Base-by-base conservation (phyloP, 306 rosid species). In the Begonia masoniana region DNA sequence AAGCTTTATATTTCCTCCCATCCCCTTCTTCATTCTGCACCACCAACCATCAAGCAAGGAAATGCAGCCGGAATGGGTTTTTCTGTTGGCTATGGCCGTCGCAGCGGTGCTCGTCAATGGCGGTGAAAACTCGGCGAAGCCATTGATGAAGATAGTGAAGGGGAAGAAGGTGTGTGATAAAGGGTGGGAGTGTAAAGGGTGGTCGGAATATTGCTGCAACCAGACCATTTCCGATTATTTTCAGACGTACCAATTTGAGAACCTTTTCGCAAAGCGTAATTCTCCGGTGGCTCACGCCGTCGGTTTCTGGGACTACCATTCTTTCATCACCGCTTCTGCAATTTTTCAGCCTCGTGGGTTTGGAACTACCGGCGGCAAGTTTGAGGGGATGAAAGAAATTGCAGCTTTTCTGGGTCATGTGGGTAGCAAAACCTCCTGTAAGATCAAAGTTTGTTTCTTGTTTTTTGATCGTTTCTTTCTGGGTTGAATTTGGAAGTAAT, bases 321-420 rank as follows among this genome's bases (percentile, higher is more conserved):
- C 97, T 2, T 89, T 89, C 66, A 82, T 89, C 5, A 43, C 69
- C 7, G 97, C 97, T 0, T 78, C 97, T 2, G 74, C 97, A 0
- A 36, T 55, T 43, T 85, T 51, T 15, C 85, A 89, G 71, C 97
- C 95, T 0, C 60, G 24, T 51, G 97, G 97, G 0, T 89, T 89
- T 12, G 94, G 97, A n/a, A 89, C 97, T 56, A 80, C 94, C 0
- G 97, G 97, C 0, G 72, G 74, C 31, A 85, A 85, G 72, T 63
- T 67, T 1, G 70, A 76, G 62, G 80, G 70, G 51, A 85, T 89
- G 97, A 82, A 58, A 72, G 97, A 89, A 65, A 19, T 89, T 62
- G 78, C 95, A 0, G 97, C 97, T 1, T 89, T 89, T 62, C 71
- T 89, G 4, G 95, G 94, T 45, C 97, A 89, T 15, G 97, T 89